Evolutionary conservation across 345 rosid species (phyloP).

Genomic region (Linum trigynum): DNA sequence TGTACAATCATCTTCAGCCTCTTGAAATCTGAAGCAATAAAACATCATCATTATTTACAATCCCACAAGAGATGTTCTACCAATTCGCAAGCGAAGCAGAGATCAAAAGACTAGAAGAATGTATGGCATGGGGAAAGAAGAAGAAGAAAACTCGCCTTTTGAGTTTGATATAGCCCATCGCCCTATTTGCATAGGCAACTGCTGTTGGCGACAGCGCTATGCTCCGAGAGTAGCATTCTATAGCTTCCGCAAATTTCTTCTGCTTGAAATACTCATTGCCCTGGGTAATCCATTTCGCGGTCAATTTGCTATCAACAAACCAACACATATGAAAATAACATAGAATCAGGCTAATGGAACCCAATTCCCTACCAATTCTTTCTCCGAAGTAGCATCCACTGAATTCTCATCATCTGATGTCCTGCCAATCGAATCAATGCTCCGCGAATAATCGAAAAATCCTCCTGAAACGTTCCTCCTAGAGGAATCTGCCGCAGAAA

Average conservation of each 20-base stretch:
- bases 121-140: too few relatives aligned
- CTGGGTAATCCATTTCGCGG: conserved; percentile 24
- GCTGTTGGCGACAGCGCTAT: conserved; percentile 79
- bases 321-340: not conserved
- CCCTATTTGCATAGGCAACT: conserved; percentile 81
- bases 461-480: conserved; percentile 13
- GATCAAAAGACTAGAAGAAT: too few relatives aligned
- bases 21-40: conserved; percentile 41
- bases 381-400: conserved; percentile 74
- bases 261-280: conserved; percentile 80
- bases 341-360: not conserved
- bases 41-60: not conserved
- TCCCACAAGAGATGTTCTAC: too few relatives aligned
- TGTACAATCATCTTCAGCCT: conserved; percentile 88
- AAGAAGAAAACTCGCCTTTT: conserved; percentile 30
- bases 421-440: conserved; percentile 23
- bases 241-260: conserved; percentile 75
- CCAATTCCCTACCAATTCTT: conserved; percentile 49
- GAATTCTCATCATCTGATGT: conserved; percentile 21
- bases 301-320: not conserved
- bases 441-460: conserved; percentile 27
- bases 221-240: conserved; percentile 83
- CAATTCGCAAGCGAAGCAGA: too few relatives aligned
- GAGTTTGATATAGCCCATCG: conserved; percentile 85
- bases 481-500: conserved; percentile 13